These are phyloP conservation scores for Zygosaccharomyces sapae DNA, from an alignment of 1,139 yeast genomes.

Conservation along the genomic window DNA sequence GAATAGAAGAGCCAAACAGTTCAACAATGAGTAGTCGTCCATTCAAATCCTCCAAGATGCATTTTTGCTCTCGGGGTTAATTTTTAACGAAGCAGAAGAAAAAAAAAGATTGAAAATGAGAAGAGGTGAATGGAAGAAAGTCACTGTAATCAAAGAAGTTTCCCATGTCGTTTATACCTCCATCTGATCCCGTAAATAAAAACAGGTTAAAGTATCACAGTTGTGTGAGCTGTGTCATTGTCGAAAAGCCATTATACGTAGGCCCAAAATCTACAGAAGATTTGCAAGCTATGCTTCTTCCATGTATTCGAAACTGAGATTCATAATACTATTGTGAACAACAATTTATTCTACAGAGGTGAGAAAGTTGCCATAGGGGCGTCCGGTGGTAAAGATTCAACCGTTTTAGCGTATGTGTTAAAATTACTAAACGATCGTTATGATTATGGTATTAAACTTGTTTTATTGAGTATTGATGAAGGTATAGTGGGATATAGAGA, in stretches of 20 bases:
- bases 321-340: constrained; percentile 76
- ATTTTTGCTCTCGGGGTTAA: neutral
- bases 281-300: constrained; percentile 90
- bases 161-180: constrained; percentile 30
- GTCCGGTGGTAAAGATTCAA: constrained; percentile 97
- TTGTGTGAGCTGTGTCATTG: constrained; percentile 83
- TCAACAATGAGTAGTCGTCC: constrained; percentile 25
- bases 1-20: constrained; percentile 49
- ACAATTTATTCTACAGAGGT: constrained; percentile 67
- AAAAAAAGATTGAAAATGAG: neutral
- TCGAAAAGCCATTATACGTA: constrained; percentile 78
- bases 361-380: constrained; percentile 96
- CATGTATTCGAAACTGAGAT: constrained; percentile 91
- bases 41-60: constrained; percentile 11
- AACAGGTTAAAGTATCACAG: constrained; percentile 41
- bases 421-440: constrained; percentile 84
- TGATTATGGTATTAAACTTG: constrained; percentile 78
- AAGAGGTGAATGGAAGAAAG: neutral
- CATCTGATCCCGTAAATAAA: constrained; percentile 35
- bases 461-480: constrained; percentile 84
- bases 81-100: neutral
- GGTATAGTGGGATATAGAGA: constrained; percentile 97
- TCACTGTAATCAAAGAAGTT: neutral
- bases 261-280: constrained; percentile 93
- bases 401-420: constrained; percentile 85